These are phyloP conservation scores for Polyplosphaeria fusca DNA, from an alignment of 495 filamentous ascomycete genomes.

Conservation along the genomic window DNA sequence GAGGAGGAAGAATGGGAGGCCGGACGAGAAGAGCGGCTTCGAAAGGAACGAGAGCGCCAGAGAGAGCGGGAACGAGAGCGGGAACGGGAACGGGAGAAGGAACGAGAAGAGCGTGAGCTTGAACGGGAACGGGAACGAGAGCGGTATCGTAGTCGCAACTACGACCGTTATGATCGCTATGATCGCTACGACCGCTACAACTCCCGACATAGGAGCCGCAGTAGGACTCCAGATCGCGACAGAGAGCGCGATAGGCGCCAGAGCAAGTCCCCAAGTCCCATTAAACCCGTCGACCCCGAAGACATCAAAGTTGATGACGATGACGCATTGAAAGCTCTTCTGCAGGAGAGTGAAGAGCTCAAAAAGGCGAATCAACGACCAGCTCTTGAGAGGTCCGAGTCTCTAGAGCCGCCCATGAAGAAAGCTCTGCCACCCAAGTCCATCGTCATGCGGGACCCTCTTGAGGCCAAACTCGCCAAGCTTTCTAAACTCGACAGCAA, in stretches of 20 bases:
- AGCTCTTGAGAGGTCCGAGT: conserved; percentile 53
- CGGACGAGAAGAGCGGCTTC: conserved; percentile 27
- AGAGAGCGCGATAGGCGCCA: conserved; percentile 33
- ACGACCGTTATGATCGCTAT: too few relatives aligned
- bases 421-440: conserved; percentile 38
- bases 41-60: conserved; percentile 4
- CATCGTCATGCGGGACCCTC: conserved; percentile 38
- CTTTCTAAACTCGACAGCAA: conserved; percentile 31
- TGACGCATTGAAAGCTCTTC: conserved; percentile 52
- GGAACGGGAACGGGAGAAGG: conserved; percentile 28
- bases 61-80: not conserved
- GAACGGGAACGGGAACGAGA: conserved; percentile 37
- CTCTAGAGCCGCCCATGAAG: conserved; percentile 47
- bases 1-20: conserved; percentile 19
- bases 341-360: conserved; percentile 60
- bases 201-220: conserved; percentile 33
- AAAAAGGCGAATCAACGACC: conserved; percentile 58
- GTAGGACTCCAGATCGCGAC: conserved; percentile 31
- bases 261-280: conserved; percentile 42
- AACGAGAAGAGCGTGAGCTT: conserved; percentile 33
- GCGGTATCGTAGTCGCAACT: conserved; percentile 42
- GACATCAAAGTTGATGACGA: conserved; percentile 60
- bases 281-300: conserved; percentile 38
- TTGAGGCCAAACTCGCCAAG: conserved; percentile 27
- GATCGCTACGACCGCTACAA: conserved; percentile 38